Conservation (phyloP, 2,329 filamentous ascomycete genomes). For the Atkinsonella texensis region DNA sequence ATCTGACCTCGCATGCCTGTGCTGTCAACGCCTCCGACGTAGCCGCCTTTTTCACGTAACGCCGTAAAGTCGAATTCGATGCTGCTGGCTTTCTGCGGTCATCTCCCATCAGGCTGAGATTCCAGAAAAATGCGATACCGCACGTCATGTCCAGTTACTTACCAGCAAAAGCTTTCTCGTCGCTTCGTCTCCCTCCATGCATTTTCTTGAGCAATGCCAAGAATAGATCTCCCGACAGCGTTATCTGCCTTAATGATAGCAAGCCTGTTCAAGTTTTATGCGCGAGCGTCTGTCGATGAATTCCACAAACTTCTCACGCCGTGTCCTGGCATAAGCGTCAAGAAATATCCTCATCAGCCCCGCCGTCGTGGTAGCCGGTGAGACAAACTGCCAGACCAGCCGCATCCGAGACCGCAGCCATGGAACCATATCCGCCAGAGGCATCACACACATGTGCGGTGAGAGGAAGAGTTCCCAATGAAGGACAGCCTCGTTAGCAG, state of each 20-base stretch:
- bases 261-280: conserved; percentile 6
- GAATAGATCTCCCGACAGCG: conserved; percentile 4
- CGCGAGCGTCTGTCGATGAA: conserved; percentile 7
- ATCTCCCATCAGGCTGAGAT: not conserved
- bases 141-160: not conserved
- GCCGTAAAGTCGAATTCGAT: conserved; percentile 9
- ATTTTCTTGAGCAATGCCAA: conserved; percentile 6
- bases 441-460: conserved; percentile 41
- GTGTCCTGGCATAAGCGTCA: conserved; percentile 24
- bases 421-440: conserved; percentile 38
- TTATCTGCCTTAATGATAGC: conserved; percentile 1
- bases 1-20: not conserved
- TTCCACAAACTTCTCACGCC: conserved; percentile 21
- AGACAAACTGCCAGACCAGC: conserved; percentile 36
- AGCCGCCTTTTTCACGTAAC: not conserved
- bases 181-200: conserved; percentile 4
- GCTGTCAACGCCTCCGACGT: not conserved
- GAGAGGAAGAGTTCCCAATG: conserved; percentile 46
- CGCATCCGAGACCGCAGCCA: conserved; percentile 34
- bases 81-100: conserved; percentile 6
- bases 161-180: conserved; percentile 7
- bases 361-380: conserved; percentile 24
- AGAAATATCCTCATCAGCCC: conserved; percentile 27
- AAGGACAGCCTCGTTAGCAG: conserved; percentile 48
- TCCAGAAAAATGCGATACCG: not conserved